Percentiles rank a stretch among this genome's conserved stretches.
Evolutionary conservation across 768 basidiomycete genomes (phyloP).

Genomic region (Saitozyma podzolica): DNA sequence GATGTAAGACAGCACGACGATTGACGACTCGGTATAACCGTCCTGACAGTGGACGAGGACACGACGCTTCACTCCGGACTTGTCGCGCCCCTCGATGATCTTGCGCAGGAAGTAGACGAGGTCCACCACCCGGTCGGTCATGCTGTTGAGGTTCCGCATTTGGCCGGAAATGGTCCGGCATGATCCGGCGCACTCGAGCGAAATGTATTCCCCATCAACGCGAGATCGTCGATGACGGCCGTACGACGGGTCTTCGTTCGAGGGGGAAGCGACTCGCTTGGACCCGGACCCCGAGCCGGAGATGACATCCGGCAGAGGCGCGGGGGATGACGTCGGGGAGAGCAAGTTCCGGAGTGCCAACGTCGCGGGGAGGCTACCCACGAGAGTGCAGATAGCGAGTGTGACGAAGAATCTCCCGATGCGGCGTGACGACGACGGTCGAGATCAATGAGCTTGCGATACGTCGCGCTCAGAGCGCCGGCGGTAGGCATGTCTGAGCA

Average conservation of each 20-base stretch:
- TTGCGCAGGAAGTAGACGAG: constrained; percentile 45
- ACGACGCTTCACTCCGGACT: constrained; percentile 18
- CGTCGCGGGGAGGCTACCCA: constrained; percentile 40
- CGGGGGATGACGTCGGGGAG: constrained; percentile 17
- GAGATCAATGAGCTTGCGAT: constrained; percentile 28
- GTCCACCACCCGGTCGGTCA: constrained; percentile 42
- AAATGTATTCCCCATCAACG: constrained; percentile 16
- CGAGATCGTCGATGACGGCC: constrained; percentile 12
- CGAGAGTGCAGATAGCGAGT: background rate
- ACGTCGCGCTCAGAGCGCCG: constrained; percentile 11
- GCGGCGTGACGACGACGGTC: constrained; percentile 18
- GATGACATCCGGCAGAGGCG: constrained; percentile 11
- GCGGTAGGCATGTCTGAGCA: constrained; percentile 34
- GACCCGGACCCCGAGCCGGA: background rate
- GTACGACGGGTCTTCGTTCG: constrained; percentile 8
- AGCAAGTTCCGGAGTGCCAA: constrained; percentile 41
- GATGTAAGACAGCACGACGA: constrained; percentile 79
- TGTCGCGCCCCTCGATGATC: constrained; percentile 35
- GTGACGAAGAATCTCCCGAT: background rate
- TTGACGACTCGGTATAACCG: constrained; percentile 75
- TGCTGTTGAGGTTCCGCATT: constrained; percentile 23
- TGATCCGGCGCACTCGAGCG: constrained; percentile 36
- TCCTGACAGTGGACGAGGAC: constrained; percentile 50
- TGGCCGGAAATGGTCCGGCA: constrained; percentile 37
- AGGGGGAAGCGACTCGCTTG: constrained; percentile 28